Percentiles rank a stretch among this genome's conserved stretches.
Conservation (phyloP, 345 rosid species). For the Gossypium bickii region DNA sequence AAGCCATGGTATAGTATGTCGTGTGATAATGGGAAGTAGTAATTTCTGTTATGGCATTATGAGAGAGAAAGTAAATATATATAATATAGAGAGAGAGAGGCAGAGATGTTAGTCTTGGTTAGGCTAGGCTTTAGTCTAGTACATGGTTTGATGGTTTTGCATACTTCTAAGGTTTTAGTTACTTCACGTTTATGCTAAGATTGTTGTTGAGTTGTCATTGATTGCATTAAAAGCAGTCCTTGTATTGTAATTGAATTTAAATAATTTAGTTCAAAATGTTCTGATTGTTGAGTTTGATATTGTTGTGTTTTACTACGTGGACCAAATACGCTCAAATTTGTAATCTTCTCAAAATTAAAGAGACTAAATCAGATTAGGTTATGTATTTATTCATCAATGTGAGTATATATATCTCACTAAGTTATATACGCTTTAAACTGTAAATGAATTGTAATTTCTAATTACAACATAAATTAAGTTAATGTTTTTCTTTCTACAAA, state of each 20-base stretch:
- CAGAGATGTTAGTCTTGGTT: slow-evolving; percentile 17
- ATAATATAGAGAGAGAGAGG: background rate
- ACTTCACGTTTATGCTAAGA: slow-evolving; percentile 42
- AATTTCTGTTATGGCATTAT: background rate
- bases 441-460: too few relatives aligned
- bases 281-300: background rate
- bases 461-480: too few relatives aligned
- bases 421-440: too few relatives aligned
- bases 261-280: background rate
- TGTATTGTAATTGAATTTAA: background rate
- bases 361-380: background rate
- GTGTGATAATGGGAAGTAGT: background rate
- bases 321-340: background rate
- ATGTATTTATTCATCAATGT: too few relatives aligned
- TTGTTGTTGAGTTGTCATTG: slow-evolving; percentile 33
- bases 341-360: background rate
- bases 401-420: too few relatives aligned
- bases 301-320: background rate
- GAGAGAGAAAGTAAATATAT: background rate
- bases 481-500: too few relatives aligned
- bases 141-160: slow-evolving; percentile 2
- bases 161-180: slow-evolving; percentile 33
- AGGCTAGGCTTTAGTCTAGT: background rate
- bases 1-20: slow-evolving; percentile 19
- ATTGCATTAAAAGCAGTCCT: slow-evolving; percentile 42